phyloP scores from a whole-genome alignment of 1,139 yeast genomes.

The Saccharomyces hybrid region DNA sequence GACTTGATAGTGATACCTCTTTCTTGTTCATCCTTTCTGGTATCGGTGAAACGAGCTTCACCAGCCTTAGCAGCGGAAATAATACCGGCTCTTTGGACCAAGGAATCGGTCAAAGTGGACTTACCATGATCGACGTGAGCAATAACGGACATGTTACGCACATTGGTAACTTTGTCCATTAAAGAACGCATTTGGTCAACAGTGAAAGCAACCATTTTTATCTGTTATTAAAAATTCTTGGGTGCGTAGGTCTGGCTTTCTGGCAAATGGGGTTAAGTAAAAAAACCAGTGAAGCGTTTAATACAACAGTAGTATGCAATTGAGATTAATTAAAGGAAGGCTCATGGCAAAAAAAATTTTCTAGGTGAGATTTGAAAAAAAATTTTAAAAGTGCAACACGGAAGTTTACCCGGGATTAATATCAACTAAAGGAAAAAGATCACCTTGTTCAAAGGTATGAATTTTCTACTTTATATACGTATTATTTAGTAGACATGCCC shows the following conservation, averaged over 20 bases:
- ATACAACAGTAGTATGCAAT: neutral
- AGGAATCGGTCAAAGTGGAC: conserved; percentile 97
- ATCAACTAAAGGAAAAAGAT: neutral
- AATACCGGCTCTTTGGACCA: conserved; percentile 98
- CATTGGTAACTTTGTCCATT: conserved; percentile 99
- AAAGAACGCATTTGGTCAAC: conserved; percentile 89
- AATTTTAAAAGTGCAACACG: neutral
- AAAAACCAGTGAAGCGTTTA: neutral
- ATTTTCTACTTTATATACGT: neutral
- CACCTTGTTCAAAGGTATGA: conserved; percentile 35
- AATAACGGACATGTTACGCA: conserved; percentile 99
- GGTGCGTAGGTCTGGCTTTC: conserved; percentile 8
- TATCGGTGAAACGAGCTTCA: conserved; percentile 99
- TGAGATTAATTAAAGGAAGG: neutral
- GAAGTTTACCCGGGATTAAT: neutral
- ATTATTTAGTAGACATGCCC: conserved; percentile 51
- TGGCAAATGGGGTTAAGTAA: neutral
- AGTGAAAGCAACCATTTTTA: conserved; percentile 35
- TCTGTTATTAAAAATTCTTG: conserved; percentile 8
- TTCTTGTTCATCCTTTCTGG: conserved; percentile 99
- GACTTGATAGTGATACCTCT: conserved; percentile 98
- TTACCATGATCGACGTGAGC: conserved; percentile 99
- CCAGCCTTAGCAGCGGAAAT: conserved; percentile 99
- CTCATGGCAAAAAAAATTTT: neutral
- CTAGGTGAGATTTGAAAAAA: neutral